Evolutionary conservation across 257 asterid genomes (phyloP).

Genomic region (Cynanchum wilfordii): DNA sequence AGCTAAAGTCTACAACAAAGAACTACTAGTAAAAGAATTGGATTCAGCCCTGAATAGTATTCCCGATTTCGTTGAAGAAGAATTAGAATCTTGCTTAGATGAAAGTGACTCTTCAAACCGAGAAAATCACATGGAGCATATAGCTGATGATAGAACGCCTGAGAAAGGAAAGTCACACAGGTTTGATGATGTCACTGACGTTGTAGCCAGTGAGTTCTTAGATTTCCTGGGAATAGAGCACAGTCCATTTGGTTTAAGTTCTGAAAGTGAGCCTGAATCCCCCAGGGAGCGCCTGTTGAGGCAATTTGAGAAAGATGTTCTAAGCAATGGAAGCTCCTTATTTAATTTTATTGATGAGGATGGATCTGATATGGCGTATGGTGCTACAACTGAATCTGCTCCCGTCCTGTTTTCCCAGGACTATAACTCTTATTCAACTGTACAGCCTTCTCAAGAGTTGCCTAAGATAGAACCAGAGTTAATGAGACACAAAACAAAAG

Average conservation of each 20-base stretch:
- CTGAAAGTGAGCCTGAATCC: constrained; percentile 89
- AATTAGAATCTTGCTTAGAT: constrained; percentile 48
- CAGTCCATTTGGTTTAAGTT: constrained; percentile 66
- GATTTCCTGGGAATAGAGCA: constrained; percentile 76
- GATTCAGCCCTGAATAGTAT: constrained; percentile 52
- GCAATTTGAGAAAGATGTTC: constrained; percentile 85
- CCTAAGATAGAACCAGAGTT: constrained; percentile 39
- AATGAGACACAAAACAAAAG: constrained; percentile 41
- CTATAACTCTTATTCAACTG: constrained; percentile 23
- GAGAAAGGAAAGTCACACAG: constrained; percentile 47
- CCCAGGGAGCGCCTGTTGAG: constrained; percentile 80
- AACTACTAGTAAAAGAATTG: constrained; percentile 53
- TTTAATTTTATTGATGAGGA: constrained; percentile 50
- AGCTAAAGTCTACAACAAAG: constrained; percentile 30
- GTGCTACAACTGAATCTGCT: constrained; percentile 33
- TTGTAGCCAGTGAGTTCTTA: constrained; percentile 73
- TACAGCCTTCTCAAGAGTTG: constrained; percentile 27
- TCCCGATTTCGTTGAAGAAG: constrained; percentile 47
- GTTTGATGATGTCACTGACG: constrained; percentile 55
- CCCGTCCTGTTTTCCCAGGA: constrained; percentile 44
- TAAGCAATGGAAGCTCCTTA: constrained; percentile 58
- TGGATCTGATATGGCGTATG: constrained; percentile 22
- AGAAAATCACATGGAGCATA: constrained; percentile 31
- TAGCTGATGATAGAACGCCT: constrained; percentile 27
- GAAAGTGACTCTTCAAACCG: constrained; percentile 32